These are phyloP conservation scores for Nemania abortiva DNA, from an alignment of 2,329 filamentous ascomycete species.

Conservation along the genomic window DNA sequence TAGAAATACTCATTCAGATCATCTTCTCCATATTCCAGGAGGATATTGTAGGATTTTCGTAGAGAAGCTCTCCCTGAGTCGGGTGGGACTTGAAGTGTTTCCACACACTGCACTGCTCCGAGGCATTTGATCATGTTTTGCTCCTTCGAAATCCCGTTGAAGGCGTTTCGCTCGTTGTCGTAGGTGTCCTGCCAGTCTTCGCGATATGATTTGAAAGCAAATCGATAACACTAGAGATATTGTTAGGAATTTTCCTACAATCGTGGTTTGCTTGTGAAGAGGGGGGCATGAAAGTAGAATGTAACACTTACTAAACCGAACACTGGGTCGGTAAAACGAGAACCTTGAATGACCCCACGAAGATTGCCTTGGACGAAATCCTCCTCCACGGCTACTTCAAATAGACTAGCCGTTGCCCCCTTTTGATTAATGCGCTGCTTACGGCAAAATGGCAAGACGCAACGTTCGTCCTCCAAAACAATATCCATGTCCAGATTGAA, in stretches of 20 bases:
- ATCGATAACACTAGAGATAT: conserved; percentile 35
- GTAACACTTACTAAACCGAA: conserved; percentile 22
- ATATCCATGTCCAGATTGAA: conserved; percentile 10
- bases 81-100: background rate
- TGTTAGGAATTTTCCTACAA: background rate
- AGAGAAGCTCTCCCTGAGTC: background rate
- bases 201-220: conserved; percentile 37
- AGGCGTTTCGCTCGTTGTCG: conserved; percentile 31
- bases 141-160: conserved; percentile 3
- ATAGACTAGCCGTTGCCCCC: conserved; percentile 37
- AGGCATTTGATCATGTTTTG: conserved; percentile 34
- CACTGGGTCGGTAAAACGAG: conserved; percentile 23
- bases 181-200: conserved; percentile 25
- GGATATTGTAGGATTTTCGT: conserved; percentile 19
- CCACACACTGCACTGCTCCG: conserved; percentile 13
- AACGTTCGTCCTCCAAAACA: conserved; percentile 8
- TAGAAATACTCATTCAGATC: conserved; percentile 39
- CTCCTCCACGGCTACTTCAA: conserved; percentile 34
- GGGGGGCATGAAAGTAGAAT: background rate
- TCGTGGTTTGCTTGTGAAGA: background rate
- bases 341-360: conserved; percentile 6
- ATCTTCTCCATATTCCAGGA: conserved; percentile 37
- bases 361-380: conserved; percentile 29
- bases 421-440: conserved; percentile 31
- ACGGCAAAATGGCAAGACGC: conserved; percentile 36